Base-by-base conservation (phyloP, 192 early-diverging fungal genomes). In the Geranomyces michiganensis region DNA sequence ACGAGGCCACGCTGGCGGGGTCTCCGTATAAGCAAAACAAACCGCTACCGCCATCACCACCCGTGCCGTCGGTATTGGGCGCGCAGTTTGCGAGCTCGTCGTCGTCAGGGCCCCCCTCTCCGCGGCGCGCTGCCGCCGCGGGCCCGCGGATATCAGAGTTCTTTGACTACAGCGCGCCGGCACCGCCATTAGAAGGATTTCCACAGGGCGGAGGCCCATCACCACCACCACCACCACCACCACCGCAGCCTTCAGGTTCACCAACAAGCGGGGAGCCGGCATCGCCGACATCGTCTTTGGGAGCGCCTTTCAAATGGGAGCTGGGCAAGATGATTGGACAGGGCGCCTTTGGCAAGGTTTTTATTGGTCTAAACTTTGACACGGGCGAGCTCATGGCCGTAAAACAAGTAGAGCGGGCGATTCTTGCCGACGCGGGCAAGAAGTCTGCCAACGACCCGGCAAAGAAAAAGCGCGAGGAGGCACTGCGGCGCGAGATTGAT, bases 261-360 rank as follows among this genome's bases (percentile, higher is more conserved):
- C 22, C 58, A 43, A 19, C 71, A 26, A 12, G 24, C 47, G 30
- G 30, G 1, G 24, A 65, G 41, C 41, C 31, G 4, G 30, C 15
- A 8, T 55, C 66, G 19, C 66, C 47, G 9, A 64, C 36, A 33
- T 31, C 70, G 8, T 60, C 66, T 15, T 26, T 71, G 5, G 82
- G 17, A 3, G 17, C 58, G 12, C 2, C 58, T 4, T 29, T 94
- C 53, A 83, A 91, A 53, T 98, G 94, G 93, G 91, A 92, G 64
- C 89, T 91, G 71, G 97, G 97, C 19, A 82, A 86, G 30, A 83
- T 93, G 19, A 99, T 99, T 77, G 97, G 95, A 1, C 86, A 92
- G 71, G 97, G 97, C n/a, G 93, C 93, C 15, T 99, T 98, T 84
- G 96, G 94, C 22, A 91, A 88, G 64, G 97, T 99, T 15, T 99